Evolutionary conservation across 73 alveolate species (phyloP).

Genomic region (Tetrahymena elliotti): DNA sequence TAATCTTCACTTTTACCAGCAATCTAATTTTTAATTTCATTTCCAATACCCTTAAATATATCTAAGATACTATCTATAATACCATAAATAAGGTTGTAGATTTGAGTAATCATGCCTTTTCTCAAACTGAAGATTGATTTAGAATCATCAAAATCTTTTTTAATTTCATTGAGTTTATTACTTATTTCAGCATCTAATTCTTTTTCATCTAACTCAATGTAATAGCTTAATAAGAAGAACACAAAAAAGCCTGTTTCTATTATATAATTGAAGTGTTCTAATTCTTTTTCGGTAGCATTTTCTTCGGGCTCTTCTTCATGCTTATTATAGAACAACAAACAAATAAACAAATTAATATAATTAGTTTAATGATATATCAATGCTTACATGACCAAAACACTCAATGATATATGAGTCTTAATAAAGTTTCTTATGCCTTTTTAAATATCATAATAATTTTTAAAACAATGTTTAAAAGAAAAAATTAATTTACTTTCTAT

Average conservation of each 20-base stretch:
- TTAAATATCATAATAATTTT: constrained; percentile 7
- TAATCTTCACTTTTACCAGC: not conserved
- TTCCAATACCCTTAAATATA: constrained; percentile 4
- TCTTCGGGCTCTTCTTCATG: not conserved
- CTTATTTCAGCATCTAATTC: constrained; percentile 48
- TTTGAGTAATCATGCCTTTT: constrained; percentile 1
- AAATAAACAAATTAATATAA: not conserved
- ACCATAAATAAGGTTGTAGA: constrained; percentile 8
- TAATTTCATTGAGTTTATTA: constrained; percentile 18
- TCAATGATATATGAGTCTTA: constrained; percentile 4
- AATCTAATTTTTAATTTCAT: not conserved
- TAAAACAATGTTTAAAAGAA: not conserved
- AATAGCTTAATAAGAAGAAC: constrained; percentile 52
- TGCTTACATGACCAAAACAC: constrained; percentile 6
- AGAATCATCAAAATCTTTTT: constrained; percentile 3
- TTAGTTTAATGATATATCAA: not conserved
- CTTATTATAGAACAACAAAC: not conserved
- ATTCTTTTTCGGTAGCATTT: not conserved
- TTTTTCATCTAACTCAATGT: constrained; percentile 49
- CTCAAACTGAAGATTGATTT: constrained; percentile 13
- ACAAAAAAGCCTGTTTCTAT: constrained; percentile 78
- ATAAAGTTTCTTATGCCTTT: not conserved
- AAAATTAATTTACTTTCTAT: constrained; percentile 13
- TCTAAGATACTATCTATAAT: constrained; percentile 22
- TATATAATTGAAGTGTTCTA: constrained; percentile 48